These are phyloP conservation scores for Fimicolochytrium jonesii DNA, from an alignment of 192 early-diverging fungal species.

Conservation along the genomic window DNA sequence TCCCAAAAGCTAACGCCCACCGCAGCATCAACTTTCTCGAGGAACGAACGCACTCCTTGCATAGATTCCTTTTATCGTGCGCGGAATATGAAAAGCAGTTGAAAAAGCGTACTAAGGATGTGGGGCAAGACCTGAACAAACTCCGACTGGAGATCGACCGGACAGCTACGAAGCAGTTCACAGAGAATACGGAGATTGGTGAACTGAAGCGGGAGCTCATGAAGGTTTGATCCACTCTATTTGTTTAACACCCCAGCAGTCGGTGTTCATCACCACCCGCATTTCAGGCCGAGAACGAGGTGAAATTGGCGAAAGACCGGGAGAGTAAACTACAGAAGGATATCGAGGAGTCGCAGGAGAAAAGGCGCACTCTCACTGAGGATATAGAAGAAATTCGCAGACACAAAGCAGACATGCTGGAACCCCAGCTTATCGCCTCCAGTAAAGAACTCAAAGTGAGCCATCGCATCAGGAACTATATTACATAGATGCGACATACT, in stretches of 20 bases:
- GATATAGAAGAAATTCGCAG: slow-evolving; percentile 62
- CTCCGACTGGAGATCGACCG: slow-evolving; percentile 56
- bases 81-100: slow-evolving; percentile 49
- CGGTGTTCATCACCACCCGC: too few species aligned
- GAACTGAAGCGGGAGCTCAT: slow-evolving; percentile 58
- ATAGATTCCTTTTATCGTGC: slow-evolving; percentile 34
- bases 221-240: slow-evolving; percentile 49
- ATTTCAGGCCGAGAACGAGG: slow-evolving; percentile 56
- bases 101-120: slow-evolving; percentile 39
- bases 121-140: slow-evolving; percentile 42
- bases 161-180: slow-evolving; percentile 42
- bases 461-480: background rate
- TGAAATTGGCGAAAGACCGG: slow-evolving; percentile 45
- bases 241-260: too few species aligned
- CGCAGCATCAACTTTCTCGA: slow-evolving; percentile 39
- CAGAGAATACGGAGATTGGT: slow-evolving; percentile 54
- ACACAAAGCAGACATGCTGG: slow-evolving; percentile 64
- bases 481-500: too few species aligned
- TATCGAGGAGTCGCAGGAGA: slow-evolving; percentile 43
- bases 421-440: slow-evolving; percentile 56
- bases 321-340: slow-evolving; percentile 48
- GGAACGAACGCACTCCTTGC: slow-evolving; percentile 36
- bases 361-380: slow-evolving; percentile 36
- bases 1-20: too few species aligned
- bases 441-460: slow-evolving; percentile 55